Evolutionary conservation across 805 yeast species (phyloP), one percentile per base, ranked within the genome.

Genomic region (Tetrapisispora pingtungensis): DNA sequence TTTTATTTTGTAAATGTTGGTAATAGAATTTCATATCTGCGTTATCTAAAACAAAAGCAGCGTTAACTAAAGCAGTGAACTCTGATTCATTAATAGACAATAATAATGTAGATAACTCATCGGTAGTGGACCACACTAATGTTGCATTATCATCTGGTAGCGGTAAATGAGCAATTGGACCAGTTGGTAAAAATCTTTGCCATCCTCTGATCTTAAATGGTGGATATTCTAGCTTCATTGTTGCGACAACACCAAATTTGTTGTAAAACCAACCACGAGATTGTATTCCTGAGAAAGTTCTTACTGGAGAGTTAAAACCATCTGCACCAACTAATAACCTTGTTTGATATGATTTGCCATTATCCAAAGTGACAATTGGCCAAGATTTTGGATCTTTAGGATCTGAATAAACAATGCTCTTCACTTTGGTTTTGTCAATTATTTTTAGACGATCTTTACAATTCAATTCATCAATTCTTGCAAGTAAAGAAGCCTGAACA

Each of bases 311-410:
- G 61, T 88, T 86, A 61, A 80, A 87, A 1, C 98, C 98, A 61
- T 93, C 98, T 33, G 96, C 95, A 8, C 98, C 98, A 14, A 93
- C 77, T 18, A 89, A 68, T n/a, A 89, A 69, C 44, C 96, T 71
- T 0, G 95, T 74, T 55, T 76, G 75, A 41, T 81, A 69, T 12
- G 57, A 50, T 13, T 75, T 74, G 1, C 96, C 97, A 49, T 74
- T 75, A 13, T 77, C 74, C 13, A 89, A 67, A 22, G 73, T 68
- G 13, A 90, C 80, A 8, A 78, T 58, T 1, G 97, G 97, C 95
- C 96, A 86, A 40, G 77, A 75, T 24, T 66, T 65, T 0, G 61
- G 45, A 33, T 62, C 61, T 40, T 66, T 70, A 7, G 65, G 57
- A 32, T 49, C 51, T 3, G 58, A 55, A 22, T 51, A 50, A 31